Base-by-base conservation (phyloP, 2,329 filamentous ascomycete genomes). In the Penicillium expansum region DNA sequence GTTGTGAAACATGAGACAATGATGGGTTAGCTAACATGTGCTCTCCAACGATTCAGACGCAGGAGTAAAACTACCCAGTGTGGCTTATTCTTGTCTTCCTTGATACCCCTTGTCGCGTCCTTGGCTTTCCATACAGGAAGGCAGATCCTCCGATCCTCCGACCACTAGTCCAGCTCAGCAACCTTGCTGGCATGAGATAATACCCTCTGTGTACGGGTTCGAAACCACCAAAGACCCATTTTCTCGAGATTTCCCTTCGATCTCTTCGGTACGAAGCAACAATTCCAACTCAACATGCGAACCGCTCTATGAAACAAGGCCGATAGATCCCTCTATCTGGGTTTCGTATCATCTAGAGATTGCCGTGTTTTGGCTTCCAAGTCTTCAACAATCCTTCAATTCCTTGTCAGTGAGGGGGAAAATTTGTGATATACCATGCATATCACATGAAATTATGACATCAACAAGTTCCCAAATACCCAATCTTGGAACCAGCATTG, bases 1-100 rank as follows among this genome's bases (percentile, higher is more conserved):
- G 18, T 41, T 32, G 30, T 18, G 24, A 9, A 33, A 11, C n/a
- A 27, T 24, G 13, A 33, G 38, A 14, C 10, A 11, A 30, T 35
- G 37, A 43, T 27, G 39, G 10, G 13, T 30, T 22, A 29, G 32
- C 57, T 61, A 41, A 61, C 42, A 27, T 10, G 24, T 20, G n/a
- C 7, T 22, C 16, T 47, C 20, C 9, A 48, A 48, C 24, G 35
- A 22, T 11, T 35, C 27, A 56, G 54, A 56, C 54, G 22, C 54
- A 52, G 30, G 54, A 56, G 29, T 56, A 56, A n/a, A 30, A 24
- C 35, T 16, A 22, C 8, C 2, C 9, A 33, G 5, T 41, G 27
- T 56, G 29, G 33, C n/a, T 35, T 35, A 24, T 27, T 52, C 33
- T 47, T 45, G 11, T 27, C 33, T 32, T 47, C 22, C 32, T 33